Evolutionary conservation across 2,329 filamentous ascomycete genomes (phyloP).

Genomic region (Cordyceps farinosa): DNA sequence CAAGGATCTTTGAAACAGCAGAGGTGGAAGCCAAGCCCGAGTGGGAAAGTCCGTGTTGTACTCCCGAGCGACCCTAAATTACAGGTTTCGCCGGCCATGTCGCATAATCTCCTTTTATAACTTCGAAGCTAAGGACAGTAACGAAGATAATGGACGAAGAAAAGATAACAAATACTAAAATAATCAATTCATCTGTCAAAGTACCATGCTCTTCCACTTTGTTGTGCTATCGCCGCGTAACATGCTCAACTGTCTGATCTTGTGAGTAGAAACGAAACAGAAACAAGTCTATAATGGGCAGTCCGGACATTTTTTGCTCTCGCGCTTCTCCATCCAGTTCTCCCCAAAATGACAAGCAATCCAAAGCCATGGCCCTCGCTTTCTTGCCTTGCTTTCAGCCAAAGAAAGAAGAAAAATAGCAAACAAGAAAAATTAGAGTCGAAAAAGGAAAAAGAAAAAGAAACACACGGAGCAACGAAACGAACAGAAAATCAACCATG

Average conservation of each 20-base stretch:
- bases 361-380: not conserved
- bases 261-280: not conserved
- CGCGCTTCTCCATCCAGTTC: too few relatives aligned
- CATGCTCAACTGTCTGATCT: not conserved
- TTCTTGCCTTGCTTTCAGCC: not conserved
- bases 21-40: not conserved
- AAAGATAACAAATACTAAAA: not conserved
- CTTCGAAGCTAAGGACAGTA: not conserved
- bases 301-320: too few relatives aligned
- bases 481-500: not conserved
- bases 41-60: not conserved
- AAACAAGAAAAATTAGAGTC: not conserved
- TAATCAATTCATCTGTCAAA: not conserved
- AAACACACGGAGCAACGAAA: not conserved
- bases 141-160: not conserved
- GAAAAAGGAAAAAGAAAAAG: not conserved
- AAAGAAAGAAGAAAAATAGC: not conserved
- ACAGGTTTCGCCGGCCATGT: not conserved
- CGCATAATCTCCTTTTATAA: not conserved
- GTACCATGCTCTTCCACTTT: not conserved
- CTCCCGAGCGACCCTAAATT: not conserved
- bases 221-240: not conserved
- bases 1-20: slow-evolving; percentile 36
- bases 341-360: not conserved
- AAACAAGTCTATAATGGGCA: not conserved